Conservation (phyloP, 2,329 filamentous ascomycete genomes). For the Microdochium paspali region DNA sequence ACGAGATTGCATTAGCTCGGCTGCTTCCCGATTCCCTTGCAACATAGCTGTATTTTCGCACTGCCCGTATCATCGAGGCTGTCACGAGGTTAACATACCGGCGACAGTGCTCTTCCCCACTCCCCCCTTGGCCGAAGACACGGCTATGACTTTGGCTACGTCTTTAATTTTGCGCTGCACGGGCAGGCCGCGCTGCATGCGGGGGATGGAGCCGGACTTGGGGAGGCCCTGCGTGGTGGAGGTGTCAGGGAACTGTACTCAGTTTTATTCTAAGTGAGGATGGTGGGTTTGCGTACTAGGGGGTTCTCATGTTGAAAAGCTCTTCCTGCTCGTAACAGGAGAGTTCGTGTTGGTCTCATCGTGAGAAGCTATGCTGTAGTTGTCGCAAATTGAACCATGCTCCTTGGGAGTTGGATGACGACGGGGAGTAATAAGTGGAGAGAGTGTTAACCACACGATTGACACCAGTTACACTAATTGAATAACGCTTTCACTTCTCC, state of each 20-base stretch:
- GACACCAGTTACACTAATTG: too few species aligned
- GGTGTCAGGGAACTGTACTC: constrained; percentile 1
- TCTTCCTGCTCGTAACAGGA: constrained; percentile 43
- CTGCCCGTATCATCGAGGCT: neutral
- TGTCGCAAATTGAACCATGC: too few species aligned
- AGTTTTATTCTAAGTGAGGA: neutral
- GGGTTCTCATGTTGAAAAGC: constrained; percentile 74
- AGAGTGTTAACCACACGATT: too few species aligned
- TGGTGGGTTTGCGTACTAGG: constrained; percentile 44
- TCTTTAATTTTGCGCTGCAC: constrained; percentile 71
- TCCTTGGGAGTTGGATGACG: too few species aligned
- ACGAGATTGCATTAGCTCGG: neutral
- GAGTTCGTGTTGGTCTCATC: constrained; percentile 27
- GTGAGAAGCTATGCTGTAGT: constrained; percentile 3
- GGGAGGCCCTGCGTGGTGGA: constrained; percentile 62
- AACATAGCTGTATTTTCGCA: too few species aligned
- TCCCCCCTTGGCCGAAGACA: constrained; percentile 95
- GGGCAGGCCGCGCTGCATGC: constrained; percentile 73
- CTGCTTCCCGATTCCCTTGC: too few species aligned
- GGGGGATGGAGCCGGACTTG: constrained; percentile 62
- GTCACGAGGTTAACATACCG: constrained; percentile 35
- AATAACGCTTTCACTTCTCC: too few species aligned
- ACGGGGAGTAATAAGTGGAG: too few species aligned
- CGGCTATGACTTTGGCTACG: constrained; percentile 88
- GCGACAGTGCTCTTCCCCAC: constrained; percentile 95